These are phyloP conservation scores for Phytopythium kandeliae DNA, from an alignment of 352 stramenopile genomes.

Conservation along the genomic window DNA sequence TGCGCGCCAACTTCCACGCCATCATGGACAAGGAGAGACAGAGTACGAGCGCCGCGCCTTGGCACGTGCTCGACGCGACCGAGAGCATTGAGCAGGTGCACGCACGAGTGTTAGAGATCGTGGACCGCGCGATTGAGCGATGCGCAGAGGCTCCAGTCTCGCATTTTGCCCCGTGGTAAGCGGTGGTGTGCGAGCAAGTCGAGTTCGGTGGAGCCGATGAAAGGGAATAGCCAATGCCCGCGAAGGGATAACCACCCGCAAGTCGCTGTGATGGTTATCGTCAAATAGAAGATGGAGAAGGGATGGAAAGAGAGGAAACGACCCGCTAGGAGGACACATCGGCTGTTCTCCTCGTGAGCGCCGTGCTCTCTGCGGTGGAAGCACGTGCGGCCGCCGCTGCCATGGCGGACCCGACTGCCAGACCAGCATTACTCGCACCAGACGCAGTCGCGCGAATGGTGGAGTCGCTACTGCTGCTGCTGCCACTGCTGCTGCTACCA, in stretches of 20 bases:
- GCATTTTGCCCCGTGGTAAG: conserved; percentile 36
- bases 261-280: not conserved
- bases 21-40: conserved; percentile 31
- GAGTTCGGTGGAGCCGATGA: too few species aligned
- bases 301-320: too few species aligned
- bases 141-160: conserved; percentile 20
- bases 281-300: not conserved
- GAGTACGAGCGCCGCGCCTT: conserved; percentile 25
- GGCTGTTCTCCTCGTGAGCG: not conserved
- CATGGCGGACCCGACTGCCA: conserved; percentile 4
- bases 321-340: conserved; percentile 3
- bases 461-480: not conserved
- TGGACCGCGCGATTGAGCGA: conserved; percentile 35
- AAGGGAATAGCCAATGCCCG: too few species aligned
- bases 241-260: too few species aligned
- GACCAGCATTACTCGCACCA: not conserved
- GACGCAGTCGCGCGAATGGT: not conserved
- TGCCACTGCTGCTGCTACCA: not conserved
- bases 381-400: not conserved
- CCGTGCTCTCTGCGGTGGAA: conserved; percentile 1
- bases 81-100: conserved; percentile 75
- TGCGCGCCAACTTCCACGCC: conserved; percentile 75
- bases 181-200: too few species aligned
- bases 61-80: conserved; percentile 78
- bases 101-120: conserved; percentile 46